These are phyloP conservation scores for Paracorniculantispora psalliotae DNA, from an alignment of 2,329 filamentous ascomycete species.

Conservation along the genomic window DNA sequence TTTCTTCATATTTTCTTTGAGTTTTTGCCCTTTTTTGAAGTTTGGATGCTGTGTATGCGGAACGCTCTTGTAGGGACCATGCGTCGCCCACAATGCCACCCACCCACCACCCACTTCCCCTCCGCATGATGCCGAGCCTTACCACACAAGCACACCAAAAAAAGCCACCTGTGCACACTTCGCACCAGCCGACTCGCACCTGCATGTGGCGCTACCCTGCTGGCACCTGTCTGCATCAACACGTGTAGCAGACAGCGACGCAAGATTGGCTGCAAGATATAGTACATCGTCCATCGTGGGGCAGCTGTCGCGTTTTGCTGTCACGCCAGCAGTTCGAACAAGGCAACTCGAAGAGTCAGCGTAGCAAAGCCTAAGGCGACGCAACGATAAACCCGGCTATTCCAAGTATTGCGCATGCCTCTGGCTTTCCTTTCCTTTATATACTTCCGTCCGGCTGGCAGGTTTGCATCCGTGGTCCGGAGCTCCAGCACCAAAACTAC, in stretches of 20 bases:
- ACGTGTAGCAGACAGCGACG: constrained; percentile 8
- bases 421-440: not conserved
- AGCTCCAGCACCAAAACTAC: not conserved
- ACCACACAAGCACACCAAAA: not conserved
- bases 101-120: constrained; percentile 1
- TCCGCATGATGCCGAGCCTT: constrained; percentile 6
- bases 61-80: too few relatives aligned
- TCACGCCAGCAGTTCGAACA: not conserved
- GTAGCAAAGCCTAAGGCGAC: not conserved
- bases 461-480: not conserved
- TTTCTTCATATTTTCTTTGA: not conserved
- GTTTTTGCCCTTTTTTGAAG: not conserved
- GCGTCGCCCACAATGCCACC: not conserved
- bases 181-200: not conserved
- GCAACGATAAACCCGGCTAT: not conserved
- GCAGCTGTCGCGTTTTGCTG: not conserved
- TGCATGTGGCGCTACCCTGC: constrained; percentile 2
- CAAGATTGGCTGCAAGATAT: constrained; percentile 13
- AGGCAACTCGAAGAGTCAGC: not conserved
- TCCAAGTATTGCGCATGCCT: not conserved
- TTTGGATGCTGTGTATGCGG: not conserved
- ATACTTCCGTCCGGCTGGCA: not conserved
- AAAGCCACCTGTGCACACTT: not conserved
- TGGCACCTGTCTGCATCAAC: not conserved
- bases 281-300: constrained; percentile 3